Conservation (phyloP, 2,329 filamentous ascomycete genomes). For the Hymenoscyphus fraxineus region DNA sequence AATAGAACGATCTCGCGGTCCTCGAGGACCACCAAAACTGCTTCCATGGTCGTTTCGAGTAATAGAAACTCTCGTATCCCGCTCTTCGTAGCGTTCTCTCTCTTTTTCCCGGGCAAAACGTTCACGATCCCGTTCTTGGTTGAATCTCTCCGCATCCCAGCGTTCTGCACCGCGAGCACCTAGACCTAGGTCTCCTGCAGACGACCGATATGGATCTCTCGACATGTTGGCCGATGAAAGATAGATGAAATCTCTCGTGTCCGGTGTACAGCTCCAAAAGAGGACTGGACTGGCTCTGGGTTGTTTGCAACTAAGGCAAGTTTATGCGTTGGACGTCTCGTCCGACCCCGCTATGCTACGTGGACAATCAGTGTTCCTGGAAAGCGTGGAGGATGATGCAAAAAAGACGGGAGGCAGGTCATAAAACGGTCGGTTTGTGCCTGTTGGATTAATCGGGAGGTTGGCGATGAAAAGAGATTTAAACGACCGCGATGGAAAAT, state of each 20-base stretch:
- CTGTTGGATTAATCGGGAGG: constrained; percentile 17
- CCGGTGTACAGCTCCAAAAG: background rate
- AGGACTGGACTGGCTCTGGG: background rate
- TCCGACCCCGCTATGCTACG: constrained; percentile 11
- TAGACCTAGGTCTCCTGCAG: constrained; percentile 38
- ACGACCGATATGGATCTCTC: constrained; percentile 35
- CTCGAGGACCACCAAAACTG: constrained; percentile 35
- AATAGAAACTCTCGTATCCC: constrained; percentile 36
- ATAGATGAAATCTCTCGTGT: background rate
- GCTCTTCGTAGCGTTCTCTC: constrained; percentile 45
- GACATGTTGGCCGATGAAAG: constrained; percentile 20
- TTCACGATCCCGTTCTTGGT: constrained; percentile 43
- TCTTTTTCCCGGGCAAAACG: constrained; percentile 33
- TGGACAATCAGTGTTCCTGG: background rate
- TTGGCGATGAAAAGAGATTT: constrained; percentile 23
- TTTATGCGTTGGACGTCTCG: background rate
- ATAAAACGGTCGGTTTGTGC: constrained; percentile 1
- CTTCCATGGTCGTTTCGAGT: constrained; percentile 36
- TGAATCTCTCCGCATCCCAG: constrained; percentile 56
- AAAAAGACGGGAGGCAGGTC: background rate
- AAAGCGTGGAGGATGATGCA: background rate
- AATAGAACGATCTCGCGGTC: constrained; percentile 44
- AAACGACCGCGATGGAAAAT: background rate
- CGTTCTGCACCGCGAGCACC: constrained; percentile 32
- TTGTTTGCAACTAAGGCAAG: background rate